Evolutionary conservation across 306 rosid genomes (phyloP).

Genomic region (Arachis stenosperma): DNA sequence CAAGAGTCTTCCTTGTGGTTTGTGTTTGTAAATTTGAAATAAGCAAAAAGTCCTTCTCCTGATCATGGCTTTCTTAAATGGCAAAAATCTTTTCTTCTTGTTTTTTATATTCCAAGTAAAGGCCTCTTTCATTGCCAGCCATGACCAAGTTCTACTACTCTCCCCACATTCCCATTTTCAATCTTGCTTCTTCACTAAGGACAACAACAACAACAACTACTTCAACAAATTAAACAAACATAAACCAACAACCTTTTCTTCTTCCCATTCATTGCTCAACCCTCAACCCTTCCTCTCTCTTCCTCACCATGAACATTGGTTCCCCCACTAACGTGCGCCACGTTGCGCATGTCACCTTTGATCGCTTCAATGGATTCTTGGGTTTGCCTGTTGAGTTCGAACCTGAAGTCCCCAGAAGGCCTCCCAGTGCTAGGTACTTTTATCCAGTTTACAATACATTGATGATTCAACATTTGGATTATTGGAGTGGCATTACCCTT

Average conservation of each 20-base stretch:
- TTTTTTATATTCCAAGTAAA: slow-evolving; percentile 51
- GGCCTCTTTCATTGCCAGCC: slow-evolving; percentile 66
- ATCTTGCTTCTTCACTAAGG: slow-evolving; percentile 48
- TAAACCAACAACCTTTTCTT: slow-evolving; percentile 38
- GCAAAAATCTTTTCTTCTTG: slow-evolving; percentile 21
- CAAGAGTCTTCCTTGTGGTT: not conserved
- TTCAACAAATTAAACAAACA: not conserved
- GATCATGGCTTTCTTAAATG: slow-evolving; percentile 21
- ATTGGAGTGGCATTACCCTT: slow-evolving; percentile 3
- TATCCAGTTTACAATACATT: not conserved
- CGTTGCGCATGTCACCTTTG: slow-evolving; percentile 95
- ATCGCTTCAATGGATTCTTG: slow-evolving; percentile 90
- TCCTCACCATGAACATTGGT: slow-evolving; percentile 75
- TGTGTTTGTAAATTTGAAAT: too few species aligned
- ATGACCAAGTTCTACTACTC: slow-evolving; percentile 81
- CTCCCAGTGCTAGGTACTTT: slow-evolving; percentile 93
- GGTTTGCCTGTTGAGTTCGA: slow-evolving; percentile 94
- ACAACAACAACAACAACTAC: slow-evolving; percentile 18
- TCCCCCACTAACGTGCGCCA: slow-evolving; percentile 87
- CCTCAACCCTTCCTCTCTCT: slow-evolving; percentile 59
- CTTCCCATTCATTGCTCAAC: slow-evolving; percentile 38
- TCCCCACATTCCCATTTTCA: slow-evolving; percentile 46
- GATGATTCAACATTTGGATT: slow-evolving; percentile 17
- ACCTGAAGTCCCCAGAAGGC: slow-evolving; percentile 78
- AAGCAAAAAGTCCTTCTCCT: slow-evolving; percentile 31